Evolutionary conservation across 495 filamentous ascomycete species (phyloP), one percentile per base, ranked within the genome.

Genomic region (Tuber borchii): DNA sequence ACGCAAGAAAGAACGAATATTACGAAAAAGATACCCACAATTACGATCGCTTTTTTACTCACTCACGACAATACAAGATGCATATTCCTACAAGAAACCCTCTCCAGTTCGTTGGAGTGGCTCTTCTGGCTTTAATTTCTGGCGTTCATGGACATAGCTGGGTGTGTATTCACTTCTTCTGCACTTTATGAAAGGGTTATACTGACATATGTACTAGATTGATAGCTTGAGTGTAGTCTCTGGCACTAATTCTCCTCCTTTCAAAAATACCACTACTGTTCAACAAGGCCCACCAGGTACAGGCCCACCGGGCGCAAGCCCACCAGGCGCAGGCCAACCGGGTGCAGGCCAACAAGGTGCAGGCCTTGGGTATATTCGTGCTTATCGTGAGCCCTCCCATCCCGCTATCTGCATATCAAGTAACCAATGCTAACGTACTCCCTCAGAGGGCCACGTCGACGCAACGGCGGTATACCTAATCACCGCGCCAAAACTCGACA

Each of bases 171-270:
- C 26, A 7, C 34, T 37, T 70, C 51, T 75, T 45, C 34, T 40
- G 39, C 65, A 34, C 37, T 68, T 74, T 37, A 75, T 20, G 5
- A 46, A 43, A 71, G 73, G 16, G 39, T 43, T 73, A 20, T 48
- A 42, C 45, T n/a, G 48, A 65, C 26, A 17, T 2, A 6, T 65
- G 10, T 31, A 75, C 73, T 48, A 82, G 80, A 74, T 82, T 20
- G 79, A 82, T 61, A 26, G 34, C 16, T 74, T 82, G 5, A 70
- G 69, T 37, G 80, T 82, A 16, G 74, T 82, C 39, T 70, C 74
- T 7, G 79, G 74, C 17, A 19, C 48, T 19, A 22, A 73, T 73
- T 40, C 16, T 48, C 44, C 39, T 42, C 19, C 22, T 48, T 42
- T 48, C 70, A 4, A 40, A 26, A 31, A 45, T 17, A 44, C n/a